Percentiles rank a stretch among this genome's conserved stretches.
These are phyloP conservation scores for Scopulariopsis brevicaulis DNA, from an alignment of 2,329 filamentous ascomycete genomes.

Conservation along the genomic window DNA sequence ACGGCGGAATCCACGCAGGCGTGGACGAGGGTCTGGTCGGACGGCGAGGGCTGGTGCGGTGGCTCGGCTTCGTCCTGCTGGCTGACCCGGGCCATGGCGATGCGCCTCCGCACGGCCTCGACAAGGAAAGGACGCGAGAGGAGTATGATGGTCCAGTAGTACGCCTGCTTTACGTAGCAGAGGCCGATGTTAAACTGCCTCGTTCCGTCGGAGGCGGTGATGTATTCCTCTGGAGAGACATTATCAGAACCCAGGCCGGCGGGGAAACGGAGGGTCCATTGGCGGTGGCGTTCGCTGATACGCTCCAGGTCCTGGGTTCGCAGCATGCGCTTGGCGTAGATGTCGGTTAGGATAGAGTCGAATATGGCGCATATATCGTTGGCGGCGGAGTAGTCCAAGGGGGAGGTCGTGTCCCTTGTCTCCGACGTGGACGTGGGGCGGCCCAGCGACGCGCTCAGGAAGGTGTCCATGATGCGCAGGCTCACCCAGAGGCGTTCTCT, in stretches of 20 bases:
- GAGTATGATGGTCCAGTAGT: constrained; percentile 26
- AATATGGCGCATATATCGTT: constrained; percentile 23
- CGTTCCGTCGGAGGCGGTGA: constrained; percentile 8
- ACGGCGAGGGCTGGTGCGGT: constrained; percentile 3
- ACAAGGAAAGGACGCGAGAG: constrained; percentile 24
- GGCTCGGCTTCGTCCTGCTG: no score
- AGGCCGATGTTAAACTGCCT: constrained; percentile 15
- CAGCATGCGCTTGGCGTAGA: constrained; percentile 19
- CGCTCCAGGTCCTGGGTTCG: constrained; percentile 13
- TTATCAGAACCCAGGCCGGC: constrained; percentile 9
- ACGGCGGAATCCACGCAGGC: constrained; percentile 23
- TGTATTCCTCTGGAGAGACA: constrained; percentile 7
- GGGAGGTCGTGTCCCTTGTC: constrained; percentile 8
- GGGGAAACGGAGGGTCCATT: constrained; percentile 12
- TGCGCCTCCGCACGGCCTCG: constrained; percentile 12
- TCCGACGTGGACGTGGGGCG: constrained; percentile 20
- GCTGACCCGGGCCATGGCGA: no score
- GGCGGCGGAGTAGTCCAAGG: constrained; percentile 13
- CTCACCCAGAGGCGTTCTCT: no score
- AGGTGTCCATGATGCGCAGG: no score
- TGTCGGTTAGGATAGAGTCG: constrained; percentile 20
- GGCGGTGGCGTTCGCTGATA: constrained; percentile 15
- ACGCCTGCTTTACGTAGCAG: constrained; percentile 20
- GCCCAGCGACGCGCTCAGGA: no score
- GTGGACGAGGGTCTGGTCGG: constrained; percentile 15